phyloP scores from a whole-genome alignment of 1,284 basidiomycete genomes.

The Moniliophthora roreri region DNA sequence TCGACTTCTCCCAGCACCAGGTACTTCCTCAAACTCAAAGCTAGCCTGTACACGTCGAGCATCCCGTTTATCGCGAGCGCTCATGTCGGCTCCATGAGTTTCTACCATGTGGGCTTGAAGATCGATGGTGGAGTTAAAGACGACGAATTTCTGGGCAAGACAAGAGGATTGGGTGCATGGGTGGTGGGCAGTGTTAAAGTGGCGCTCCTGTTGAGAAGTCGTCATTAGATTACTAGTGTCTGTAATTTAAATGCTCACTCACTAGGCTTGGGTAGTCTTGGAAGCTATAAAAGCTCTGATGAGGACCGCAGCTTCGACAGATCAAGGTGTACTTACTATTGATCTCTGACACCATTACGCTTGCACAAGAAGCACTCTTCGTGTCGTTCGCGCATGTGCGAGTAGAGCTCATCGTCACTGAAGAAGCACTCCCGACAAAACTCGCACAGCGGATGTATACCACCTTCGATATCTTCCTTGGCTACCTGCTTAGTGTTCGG shows the following conservation, averaged over 20 bases:
- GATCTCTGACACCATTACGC: constrained; percentile 72
- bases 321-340: constrained; percentile 69
- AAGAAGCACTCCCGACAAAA: constrained; percentile 94
- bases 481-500: constrained; percentile 36
- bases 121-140: constrained; percentile 87
- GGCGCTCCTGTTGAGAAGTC: constrained; percentile 52
- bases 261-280: constrained; percentile 75
- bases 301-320: constrained; percentile 4
- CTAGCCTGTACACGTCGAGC: constrained; percentile 78
- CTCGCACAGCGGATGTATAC: constrained; percentile 82
- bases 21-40: constrained; percentile 72
- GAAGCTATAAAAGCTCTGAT: constrained; percentile 53
- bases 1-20: constrained; percentile 31
- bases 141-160: constrained; percentile 89
- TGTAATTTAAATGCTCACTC: constrained; percentile 25
- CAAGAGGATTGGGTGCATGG: constrained; percentile 79
- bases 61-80: constrained; percentile 73
- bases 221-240: neutral
- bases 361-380: constrained; percentile 98
- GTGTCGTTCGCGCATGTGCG: constrained; percentile 92
- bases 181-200: constrained; percentile 72
- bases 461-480: constrained; percentile 64
- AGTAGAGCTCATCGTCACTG: constrained; percentile 88
- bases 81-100: constrained; percentile 83
- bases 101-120: constrained; percentile 92